phyloP scores from a whole-genome alignment of 2,329 filamentous ascomycete species.

The Shiraia bambusicola region DNA sequence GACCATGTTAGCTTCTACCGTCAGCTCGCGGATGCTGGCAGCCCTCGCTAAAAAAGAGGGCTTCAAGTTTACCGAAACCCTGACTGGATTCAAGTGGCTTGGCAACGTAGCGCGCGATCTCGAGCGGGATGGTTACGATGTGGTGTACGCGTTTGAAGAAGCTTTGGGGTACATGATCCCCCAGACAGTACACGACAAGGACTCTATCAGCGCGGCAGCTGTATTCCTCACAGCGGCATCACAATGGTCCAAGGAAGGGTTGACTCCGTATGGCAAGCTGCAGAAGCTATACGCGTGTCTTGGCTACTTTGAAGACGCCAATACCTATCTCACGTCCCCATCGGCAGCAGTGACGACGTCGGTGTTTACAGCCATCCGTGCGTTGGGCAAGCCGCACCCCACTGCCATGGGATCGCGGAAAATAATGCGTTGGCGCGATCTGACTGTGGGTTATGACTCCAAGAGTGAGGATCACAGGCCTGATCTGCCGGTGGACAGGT shows the following conservation, averaged over 20 bases:
- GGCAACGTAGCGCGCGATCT: constrained; percentile 61
- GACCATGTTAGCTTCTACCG: constrained; percentile 63
- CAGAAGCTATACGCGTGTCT: constrained; percentile 59
- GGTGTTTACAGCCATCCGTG: constrained; percentile 59
- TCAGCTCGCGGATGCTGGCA: constrained; percentile 64
- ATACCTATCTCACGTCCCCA: constrained; percentile 64
- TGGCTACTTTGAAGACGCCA: constrained; percentile 64
- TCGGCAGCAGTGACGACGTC: constrained; percentile 53
- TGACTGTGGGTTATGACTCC: constrained; percentile 63
- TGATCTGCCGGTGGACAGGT: constrained; percentile 57
- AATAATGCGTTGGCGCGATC: constrained; percentile 61
- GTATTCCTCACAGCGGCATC: constrained; percentile 60
- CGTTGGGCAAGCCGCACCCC: constrained; percentile 46
- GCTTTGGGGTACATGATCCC: constrained; percentile 69
- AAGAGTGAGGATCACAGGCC: constrained; percentile 54
- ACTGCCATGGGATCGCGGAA: constrained; percentile 53
- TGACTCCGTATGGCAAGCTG: constrained; percentile 60
- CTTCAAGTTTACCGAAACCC: constrained; percentile 60
- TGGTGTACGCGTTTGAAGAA: constrained; percentile 64
- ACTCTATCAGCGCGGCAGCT: constrained; percentile 62
- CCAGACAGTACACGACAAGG: constrained; percentile 63
- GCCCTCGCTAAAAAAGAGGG: constrained; percentile 58
- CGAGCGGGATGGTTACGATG: constrained; percentile 49
- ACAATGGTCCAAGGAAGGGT: constrained; percentile 53
- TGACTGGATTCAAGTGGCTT: constrained; percentile 70